These are phyloP conservation scores for Apophysomyces elegans DNA, from an alignment of 371 early-diverging fungal species.

Conservation along the genomic window DNA sequence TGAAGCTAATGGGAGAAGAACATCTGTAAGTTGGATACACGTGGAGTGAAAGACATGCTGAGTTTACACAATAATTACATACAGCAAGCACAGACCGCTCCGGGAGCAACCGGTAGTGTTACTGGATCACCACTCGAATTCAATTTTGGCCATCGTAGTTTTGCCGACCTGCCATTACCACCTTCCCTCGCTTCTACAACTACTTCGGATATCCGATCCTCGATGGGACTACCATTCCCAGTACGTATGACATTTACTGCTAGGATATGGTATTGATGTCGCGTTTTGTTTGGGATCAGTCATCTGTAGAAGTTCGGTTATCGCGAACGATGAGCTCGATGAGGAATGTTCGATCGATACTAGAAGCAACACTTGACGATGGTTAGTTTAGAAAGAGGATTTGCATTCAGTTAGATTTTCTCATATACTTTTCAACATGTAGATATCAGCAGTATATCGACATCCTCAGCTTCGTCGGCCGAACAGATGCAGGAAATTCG, in stretches of 20 bases:
- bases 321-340: conserved; percentile 49
- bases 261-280: too few relatives aligned
- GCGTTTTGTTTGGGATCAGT: conserved; percentile 20
- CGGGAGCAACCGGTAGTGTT: neutral
- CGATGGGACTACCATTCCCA: conserved; percentile 35
- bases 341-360: conserved; percentile 46
- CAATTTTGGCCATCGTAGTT: conserved; percentile 4
- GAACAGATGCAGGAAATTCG: conserved; percentile 46
- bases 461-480: conserved; percentile 27
- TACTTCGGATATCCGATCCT: conserved; percentile 6
- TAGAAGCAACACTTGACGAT: conserved; percentile 36
- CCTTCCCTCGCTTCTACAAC: conserved; percentile 1
- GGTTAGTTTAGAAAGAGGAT: conserved; percentile 18
- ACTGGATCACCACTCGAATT: conserved; percentile 7
- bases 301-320: conserved; percentile 50
- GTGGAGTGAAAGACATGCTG: neutral
- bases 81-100: neutral
- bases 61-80: too few relatives aligned
- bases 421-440: neutral
- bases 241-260: conserved; percentile 21
- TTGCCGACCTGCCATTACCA: conserved; percentile 2
- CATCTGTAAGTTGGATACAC: neutral
- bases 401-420: neutral
- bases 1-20: neutral
- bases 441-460: conserved; percentile 15